Percentiles rank a stretch among this genome's conserved stretches.
These are phyloP conservation scores for Colletotrichum sidae DNA, from an alignment of 2,329 filamentous ascomycete species.

Conservation along the genomic window DNA sequence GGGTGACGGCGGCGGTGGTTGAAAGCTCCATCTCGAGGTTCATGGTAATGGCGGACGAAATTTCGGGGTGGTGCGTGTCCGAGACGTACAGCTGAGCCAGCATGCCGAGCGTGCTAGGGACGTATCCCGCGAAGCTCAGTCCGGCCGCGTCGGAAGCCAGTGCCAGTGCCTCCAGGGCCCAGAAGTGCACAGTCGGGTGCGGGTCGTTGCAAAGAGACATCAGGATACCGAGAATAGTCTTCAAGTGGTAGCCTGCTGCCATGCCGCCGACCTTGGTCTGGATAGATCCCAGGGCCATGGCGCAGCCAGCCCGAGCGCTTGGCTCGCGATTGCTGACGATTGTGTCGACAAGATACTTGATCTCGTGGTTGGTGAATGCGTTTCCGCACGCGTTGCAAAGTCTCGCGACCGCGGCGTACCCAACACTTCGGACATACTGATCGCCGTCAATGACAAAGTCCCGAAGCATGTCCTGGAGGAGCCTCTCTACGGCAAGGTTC, in stretches of 20 bases:
- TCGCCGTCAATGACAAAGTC: constrained; percentile 86
- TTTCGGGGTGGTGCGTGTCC: constrained; percentile 90
- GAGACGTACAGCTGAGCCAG: constrained; percentile 91
- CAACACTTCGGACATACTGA: constrained; percentile 85
- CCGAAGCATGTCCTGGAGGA: constrained; percentile 80
- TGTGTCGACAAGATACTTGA: constrained; percentile 92
- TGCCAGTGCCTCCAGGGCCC: constrained; percentile 90
- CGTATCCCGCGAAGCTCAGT: constrained; percentile 89
- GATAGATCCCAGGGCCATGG: constrained; percentile 91
- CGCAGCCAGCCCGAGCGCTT: constrained; percentile 91
- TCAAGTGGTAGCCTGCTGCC: constrained; percentile 95
- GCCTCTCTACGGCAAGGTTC: constrained; percentile 80
- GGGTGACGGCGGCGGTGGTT: constrained; percentile 83
- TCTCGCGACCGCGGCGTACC: constrained; percentile 85
- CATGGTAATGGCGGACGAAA: constrained; percentile 82
- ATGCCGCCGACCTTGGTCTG: constrained; percentile 97
- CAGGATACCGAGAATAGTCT: constrained; percentile 97
- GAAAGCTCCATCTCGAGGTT: constrained; percentile 90
- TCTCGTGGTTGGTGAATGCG: constrained; percentile 86
- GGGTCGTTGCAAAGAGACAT: constrained; percentile 97
- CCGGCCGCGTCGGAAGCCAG: constrained; percentile 92
- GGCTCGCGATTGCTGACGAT: constrained; percentile 96
- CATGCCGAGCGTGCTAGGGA: constrained; percentile 92
- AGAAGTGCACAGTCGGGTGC: constrained; percentile 95
- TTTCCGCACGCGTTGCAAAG: constrained; percentile 89